Base-by-base conservation (phyloP, 805 yeast genomes). In the Pichia rugopelliculosa region DNA sequence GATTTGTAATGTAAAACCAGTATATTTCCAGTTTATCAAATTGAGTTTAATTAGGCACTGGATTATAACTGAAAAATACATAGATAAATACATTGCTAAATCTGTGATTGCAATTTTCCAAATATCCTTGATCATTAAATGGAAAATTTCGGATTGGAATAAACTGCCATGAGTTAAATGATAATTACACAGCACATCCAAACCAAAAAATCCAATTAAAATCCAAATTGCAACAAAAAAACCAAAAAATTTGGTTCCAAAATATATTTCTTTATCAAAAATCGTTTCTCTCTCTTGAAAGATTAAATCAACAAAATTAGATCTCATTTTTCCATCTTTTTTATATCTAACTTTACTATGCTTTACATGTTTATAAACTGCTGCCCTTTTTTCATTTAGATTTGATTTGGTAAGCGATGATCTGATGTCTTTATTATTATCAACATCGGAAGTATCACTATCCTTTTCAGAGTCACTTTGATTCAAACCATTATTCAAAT, bases 171-270 rank as follows among this genome's bases (percentile, higher is more conserved):
- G 60, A 25, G 62, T 61, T 12, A 74, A 52, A 56, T 76, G 76
- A 54, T 82, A 77, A 49, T 79, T 74, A 17, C 81, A 67, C 9
- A 80, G 57, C 20, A 75, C 74, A 49, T 79, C 78, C 26, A 80
- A 56, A 48, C 79, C 74, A 36, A 74, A 61, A 47, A 82, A 71
- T 23, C 75, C 80, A 6, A 81, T 74, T 6, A 77, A 76, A 46
- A 86, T 67, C 96, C 96, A 87, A 52, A 80, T 79, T 42, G 89
- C 74, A 6, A 87, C 82, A 62, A 80, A 91, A 50, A 93, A 75
- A 2, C 98, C 98, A 55, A 77, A 80, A 61, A 87, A 89, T 46
- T 70, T 68, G 3, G 79, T 64, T 1, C 72, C 66, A 44, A 67
- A 66, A 50, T 71, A 67, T 25, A 64, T 59, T 4, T 68, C 71